These are phyloP conservation scores for Bipolaris sorokiniana DNA, from an alignment of 2,329 filamentous ascomycete species.

Conservation along the genomic window DNA sequence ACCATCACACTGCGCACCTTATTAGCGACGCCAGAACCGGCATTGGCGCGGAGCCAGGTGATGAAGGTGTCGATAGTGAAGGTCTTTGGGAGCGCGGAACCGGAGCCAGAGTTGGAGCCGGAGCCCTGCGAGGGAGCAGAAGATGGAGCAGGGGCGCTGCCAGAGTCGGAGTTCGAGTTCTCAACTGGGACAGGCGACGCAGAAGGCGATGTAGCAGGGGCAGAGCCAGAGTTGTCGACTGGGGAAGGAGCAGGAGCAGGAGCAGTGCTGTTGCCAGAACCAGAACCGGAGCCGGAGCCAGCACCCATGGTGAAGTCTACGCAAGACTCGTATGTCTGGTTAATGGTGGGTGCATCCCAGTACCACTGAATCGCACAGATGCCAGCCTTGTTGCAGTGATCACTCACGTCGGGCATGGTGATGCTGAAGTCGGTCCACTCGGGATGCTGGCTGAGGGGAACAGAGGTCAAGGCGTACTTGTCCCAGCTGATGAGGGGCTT, in stretches of 20 bases:
- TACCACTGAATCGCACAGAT: slow-evolving; percentile 66
- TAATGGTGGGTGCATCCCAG: slow-evolving; percentile 62
- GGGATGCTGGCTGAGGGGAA: slow-evolving; percentile 47
- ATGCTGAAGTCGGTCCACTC: slow-evolving; percentile 60
- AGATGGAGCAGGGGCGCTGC: slow-evolving; percentile 19
- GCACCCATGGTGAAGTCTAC: slow-evolving; percentile 62
- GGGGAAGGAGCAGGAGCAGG: slow-evolving; percentile 19
- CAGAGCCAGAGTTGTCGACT: slow-evolving; percentile 7
- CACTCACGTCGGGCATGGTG: slow-evolving; percentile 60
- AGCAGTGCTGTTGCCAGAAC: slow-evolving; percentile 4
- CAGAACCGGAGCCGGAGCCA: slow-evolving; percentile 23
- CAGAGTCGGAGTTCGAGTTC: slow-evolving; percentile 9
- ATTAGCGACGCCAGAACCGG: slow-evolving; percentile 26
- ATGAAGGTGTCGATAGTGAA: slow-evolving; percentile 46
- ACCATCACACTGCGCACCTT: slow-evolving; percentile 35
- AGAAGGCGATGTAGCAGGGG: slow-evolving; percentile 19
- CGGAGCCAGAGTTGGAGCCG: slow-evolving; percentile 19
- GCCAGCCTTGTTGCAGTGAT: slow-evolving; percentile 56
- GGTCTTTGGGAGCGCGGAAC: slow-evolving; percentile 31
- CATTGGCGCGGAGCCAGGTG: slow-evolving; percentile 39
- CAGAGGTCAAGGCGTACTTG: slow-evolving; percentile 59
- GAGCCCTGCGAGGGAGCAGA: slow-evolving; percentile 10
- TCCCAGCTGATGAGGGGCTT: slow-evolving; percentile 61
- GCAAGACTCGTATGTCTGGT: slow-evolving; percentile 69
- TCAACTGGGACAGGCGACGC: not conserved